Percentiles rank a stretch among this genome's conserved stretches.
phyloP scores from a whole-genome alignment of 2,329 filamentous ascomycete genomes.

The Teratosphaeria viscida region DNA sequence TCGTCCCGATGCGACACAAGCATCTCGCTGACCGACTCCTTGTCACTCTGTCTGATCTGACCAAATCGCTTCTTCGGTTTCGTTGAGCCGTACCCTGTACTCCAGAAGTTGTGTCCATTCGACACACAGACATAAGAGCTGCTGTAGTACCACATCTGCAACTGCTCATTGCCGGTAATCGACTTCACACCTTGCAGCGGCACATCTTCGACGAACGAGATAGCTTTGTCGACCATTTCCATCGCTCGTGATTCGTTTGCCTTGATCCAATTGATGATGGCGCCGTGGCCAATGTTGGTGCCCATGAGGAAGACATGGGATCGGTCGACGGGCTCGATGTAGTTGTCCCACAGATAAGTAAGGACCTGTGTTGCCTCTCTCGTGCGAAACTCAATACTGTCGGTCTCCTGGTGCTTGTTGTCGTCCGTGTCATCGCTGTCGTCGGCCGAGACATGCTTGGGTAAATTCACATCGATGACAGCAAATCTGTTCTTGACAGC shows the following conservation, averaged over 20 bases:
- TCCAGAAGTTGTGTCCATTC: constrained; percentile 62
- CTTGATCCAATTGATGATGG: constrained; percentile 67
- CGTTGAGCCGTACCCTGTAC: constrained; percentile 46
- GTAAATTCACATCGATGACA: constrained; percentile 86
- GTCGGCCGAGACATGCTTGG: constrained; percentile 59
- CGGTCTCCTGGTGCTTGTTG: constrained; percentile 34
- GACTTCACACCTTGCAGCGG: constrained; percentile 63
- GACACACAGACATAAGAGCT: constrained; percentile 74
- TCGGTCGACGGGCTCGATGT: constrained; percentile 63
- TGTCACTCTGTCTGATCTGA: constrained; percentile 36
- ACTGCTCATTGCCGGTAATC: constrained; percentile 51
- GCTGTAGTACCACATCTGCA: constrained; percentile 74
- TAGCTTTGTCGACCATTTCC: constrained; percentile 55
- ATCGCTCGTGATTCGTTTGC: constrained; percentile 58
- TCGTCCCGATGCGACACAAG: constrained; percentile 41
- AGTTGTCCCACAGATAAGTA: constrained; percentile 92
- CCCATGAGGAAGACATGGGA: constrained; percentile 77
- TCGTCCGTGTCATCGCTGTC: constrained; percentile 18
- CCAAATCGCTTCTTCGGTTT: constrained; percentile 51
- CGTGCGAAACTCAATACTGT: constrained; percentile 32
- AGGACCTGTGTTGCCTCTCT: constrained; percentile 57
- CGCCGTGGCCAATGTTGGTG: constrained; percentile 78
- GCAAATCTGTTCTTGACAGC: constrained; percentile 65
- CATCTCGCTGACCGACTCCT: constrained; percentile 45
- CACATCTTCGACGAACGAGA: constrained; percentile 71